Conservation (phyloP, 192 early-diverging fungal species). For the Umbelopsis vinacea region DNA sequence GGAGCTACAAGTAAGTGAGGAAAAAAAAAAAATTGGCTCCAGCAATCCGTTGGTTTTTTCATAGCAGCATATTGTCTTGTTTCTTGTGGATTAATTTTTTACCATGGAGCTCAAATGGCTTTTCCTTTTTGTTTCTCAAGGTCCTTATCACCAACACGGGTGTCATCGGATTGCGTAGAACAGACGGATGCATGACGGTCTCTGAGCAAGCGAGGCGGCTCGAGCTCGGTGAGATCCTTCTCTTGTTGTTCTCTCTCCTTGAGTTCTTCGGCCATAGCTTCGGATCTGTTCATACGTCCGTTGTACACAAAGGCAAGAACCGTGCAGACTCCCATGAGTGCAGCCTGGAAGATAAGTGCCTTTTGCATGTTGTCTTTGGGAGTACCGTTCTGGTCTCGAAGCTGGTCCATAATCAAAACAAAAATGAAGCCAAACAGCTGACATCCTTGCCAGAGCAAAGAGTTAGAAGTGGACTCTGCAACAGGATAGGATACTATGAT, state of each 20-base stretch:
- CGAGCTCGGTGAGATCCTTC: background rate
- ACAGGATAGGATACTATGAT: constrained; percentile 38
- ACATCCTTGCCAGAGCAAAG: constrained; percentile 37
- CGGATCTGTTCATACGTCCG: constrained; percentile 22
- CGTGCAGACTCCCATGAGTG: constrained; percentile 20
- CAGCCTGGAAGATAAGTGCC: constrained; percentile 33
- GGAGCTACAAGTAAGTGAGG: too few species aligned
- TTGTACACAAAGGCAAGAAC: constrained; percentile 31
- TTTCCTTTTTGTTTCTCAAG: constrained; percentile 9
- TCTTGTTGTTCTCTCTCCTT: constrained; percentile 1
- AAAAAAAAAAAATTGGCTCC: too few species aligned
- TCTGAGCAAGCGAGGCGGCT: background rate
- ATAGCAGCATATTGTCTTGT: background rate
- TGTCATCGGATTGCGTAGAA: constrained; percentile 9
- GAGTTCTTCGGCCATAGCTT: constrained; percentile 28
- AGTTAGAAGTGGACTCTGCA: constrained; percentile 35
- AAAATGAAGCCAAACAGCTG: constrained; percentile 41
- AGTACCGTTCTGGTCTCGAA: constrained; percentile 28
- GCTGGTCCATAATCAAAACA: constrained; percentile 35
- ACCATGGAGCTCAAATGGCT: background rate
- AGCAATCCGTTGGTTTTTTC: too few species aligned
- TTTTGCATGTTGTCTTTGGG: constrained; percentile 31
- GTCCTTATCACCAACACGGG: background rate
- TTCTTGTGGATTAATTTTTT: too few species aligned
- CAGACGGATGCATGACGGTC: background rate